Base-by-base conservation (phyloP, 192 early-diverging fungal species). In the Fimicolochytrium jonesii region DNA sequence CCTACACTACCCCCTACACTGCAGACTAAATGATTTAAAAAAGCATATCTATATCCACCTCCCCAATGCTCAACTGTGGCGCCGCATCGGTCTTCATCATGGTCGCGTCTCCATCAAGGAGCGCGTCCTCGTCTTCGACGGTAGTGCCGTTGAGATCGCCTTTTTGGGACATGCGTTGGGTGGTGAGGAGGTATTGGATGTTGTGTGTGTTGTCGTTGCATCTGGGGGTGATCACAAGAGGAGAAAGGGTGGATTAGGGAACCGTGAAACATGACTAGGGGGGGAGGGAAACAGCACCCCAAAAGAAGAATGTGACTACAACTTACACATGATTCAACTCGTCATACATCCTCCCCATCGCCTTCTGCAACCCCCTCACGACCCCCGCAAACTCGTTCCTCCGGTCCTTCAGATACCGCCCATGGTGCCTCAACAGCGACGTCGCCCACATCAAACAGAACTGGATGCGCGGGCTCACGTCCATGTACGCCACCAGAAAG, bases 401-500 rank as follows among this genome's bases (percentile, higher is more conserved):
- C n/a, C 57, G 69, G 26, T 81, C 74, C 54, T 72, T 73, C 35
- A 86, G 47, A 35, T 59, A 75, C 36, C 67, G 66, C 13, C 78
- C 90, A 70, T 98, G 93, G 52, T 82, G 78, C 22, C 79, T 80
- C 54, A 97, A 67, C 32, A 98, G 61, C 1, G 77, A 77, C 0
- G 77, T 86, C 37, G 85, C 71, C 94, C 94, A 99, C 35, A 85
- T 72, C 65, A 97, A 69, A 56, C 92, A 85, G 70, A 91, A 92
- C 73, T 99, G 92, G 25, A 97, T 51, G 65, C 88, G 86, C 29
- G 88, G 92, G 20, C 78, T 89, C 29, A 77, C 69, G 64, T 97
- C 94, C 76, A 95, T 78, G 29, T 86, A 76, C 49, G 65, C 71
- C 11, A 88, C 88, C 56, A 99, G 76, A 63, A 96, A 92, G 62